Percentiles rank a stretch among this genome's conserved stretches.
phyloP scores from a whole-genome alignment of 495 filamentous ascomycete species.

The Niebla homalea region DNA sequence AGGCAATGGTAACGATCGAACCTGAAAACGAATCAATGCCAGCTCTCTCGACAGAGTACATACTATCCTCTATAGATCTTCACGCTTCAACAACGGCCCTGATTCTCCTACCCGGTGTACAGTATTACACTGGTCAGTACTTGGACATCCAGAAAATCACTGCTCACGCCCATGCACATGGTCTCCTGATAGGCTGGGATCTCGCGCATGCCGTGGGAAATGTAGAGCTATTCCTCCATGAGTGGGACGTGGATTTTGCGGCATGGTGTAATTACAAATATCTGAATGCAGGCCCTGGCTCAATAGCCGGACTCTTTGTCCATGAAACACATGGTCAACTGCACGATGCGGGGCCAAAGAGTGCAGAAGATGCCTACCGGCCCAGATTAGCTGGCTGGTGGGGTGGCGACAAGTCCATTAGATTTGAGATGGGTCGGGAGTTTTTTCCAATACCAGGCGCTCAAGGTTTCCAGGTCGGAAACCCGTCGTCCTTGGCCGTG shows the following conservation, averaged over 20 bases:
- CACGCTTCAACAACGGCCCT: slow-evolving; percentile 68
- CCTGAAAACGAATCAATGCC: slow-evolving; percentile 39
- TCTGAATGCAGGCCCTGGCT: slow-evolving; percentile 79
- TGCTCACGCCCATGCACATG: slow-evolving; percentile 56
- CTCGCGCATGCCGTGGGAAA: slow-evolving; percentile 92
- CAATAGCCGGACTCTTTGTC: slow-evolving; percentile 78
- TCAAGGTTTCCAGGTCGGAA: slow-evolving; percentile 49
- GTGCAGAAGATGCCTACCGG: slow-evolving; percentile 28
- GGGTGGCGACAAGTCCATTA: slow-evolving; percentile 62
- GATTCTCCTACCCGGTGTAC: slow-evolving; percentile 76
- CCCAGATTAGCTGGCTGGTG: slow-evolving; percentile 77
- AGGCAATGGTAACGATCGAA: slow-evolving; percentile 64
- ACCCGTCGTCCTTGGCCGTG: slow-evolving; percentile 47
- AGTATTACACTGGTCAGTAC: slow-evolving; percentile 89
- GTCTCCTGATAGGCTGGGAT: slow-evolving; percentile 83
- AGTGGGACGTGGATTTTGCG: slow-evolving; percentile 92
- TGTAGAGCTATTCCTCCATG: slow-evolving; percentile 67
- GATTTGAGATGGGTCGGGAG: slow-evolving; percentile 61
- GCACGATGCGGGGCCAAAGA: slow-evolving; percentile 26
- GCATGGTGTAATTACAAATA: slow-evolving; percentile 99
- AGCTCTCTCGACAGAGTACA: slow-evolving; percentile 54
- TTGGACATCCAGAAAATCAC: slow-evolving; percentile 83
- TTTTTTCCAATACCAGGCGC: slow-evolving; percentile 61
- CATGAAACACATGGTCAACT: slow-evolving; percentile 57
- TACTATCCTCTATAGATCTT: slow-evolving; percentile 59